Evolutionary conservation across 345 rosid species (phyloP).

Genomic region (Citrus glauca): DNA sequence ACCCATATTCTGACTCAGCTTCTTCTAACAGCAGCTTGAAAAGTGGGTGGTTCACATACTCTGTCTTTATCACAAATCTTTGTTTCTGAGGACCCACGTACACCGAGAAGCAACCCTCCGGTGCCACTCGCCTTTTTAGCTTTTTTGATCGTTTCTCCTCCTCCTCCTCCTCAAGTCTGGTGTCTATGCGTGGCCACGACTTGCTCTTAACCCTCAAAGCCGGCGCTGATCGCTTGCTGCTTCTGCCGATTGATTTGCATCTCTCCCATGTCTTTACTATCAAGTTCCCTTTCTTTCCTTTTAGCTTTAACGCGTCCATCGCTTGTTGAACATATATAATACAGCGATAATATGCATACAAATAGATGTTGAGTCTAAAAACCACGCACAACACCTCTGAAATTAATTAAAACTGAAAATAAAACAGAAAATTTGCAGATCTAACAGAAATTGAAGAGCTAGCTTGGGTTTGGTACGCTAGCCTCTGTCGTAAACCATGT

Average conservation of each 20-base stretch:
- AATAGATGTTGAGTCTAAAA: constrained; percentile 18
- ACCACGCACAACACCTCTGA: constrained; percentile 11
- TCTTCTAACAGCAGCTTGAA: constrained; percentile 60
- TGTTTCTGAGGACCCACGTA: constrained; percentile 58
- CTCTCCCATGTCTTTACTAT: constrained; percentile 48
- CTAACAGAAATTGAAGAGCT: not conserved
- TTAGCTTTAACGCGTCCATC: constrained; percentile 25
- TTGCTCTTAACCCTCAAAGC: constrained; percentile 23
- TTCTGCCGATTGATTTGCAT: constrained; percentile 40
- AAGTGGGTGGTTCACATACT: constrained; percentile 55
- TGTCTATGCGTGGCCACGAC: constrained; percentile 25
- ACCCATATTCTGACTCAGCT: constrained; percentile 69
- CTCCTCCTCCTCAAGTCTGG: not conserved
- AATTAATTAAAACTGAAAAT: no score
- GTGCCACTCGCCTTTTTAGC: constrained; percentile 29
- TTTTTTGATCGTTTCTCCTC: constrained; percentile 4
- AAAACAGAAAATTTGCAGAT: no score
- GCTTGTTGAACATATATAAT: no score
- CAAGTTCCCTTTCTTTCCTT: constrained; percentile 30
- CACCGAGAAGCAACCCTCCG: constrained; percentile 64
- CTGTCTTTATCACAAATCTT: constrained; percentile 52
- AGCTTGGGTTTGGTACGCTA: not conserved
- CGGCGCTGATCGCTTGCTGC: not conserved
- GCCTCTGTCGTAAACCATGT: constrained; percentile 40
- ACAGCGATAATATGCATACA: no score